Percentiles rank a stretch among this genome's conserved stretches.
Evolutionary conservation across 257 asterid species (phyloP).

Genomic region (Echium plantagineum): DNA sequence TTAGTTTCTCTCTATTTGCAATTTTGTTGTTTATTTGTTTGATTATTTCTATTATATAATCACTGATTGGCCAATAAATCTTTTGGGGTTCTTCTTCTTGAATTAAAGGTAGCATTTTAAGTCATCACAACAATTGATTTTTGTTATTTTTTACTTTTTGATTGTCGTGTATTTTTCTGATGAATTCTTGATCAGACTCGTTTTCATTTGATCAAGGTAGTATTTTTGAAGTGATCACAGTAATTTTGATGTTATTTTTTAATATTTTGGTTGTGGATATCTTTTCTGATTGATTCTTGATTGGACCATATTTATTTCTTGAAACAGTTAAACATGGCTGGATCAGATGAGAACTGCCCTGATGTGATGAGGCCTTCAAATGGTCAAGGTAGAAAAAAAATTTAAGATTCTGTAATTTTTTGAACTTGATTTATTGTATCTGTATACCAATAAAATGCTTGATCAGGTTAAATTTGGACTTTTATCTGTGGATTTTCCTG

Average conservation of each 20-base stretch:
- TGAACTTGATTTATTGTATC: neutral
- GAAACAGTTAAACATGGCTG: conserved; percentile 34
- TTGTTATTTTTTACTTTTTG: neutral
- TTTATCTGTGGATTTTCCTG: neutral
- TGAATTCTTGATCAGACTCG: too few species aligned
- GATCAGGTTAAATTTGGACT: neutral
- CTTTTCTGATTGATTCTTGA: neutral
- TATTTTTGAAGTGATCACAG: too few species aligned
- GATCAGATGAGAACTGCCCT: conserved; percentile 63
- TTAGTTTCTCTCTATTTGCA: too few species aligned
- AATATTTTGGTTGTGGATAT: neutral
- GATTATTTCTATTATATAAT: too few species aligned
- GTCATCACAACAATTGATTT: neutral
- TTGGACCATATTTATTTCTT: neutral
- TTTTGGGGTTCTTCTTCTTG: neutral
- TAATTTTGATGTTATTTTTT: neutral
- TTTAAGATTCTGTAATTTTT: neutral
- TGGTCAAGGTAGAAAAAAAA: conserved; percentile 26
- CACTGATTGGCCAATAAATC: too few species aligned
- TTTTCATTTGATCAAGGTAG: too few species aligned
- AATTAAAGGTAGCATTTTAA: neutral
- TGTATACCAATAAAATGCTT: neutral
- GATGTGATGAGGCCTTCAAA: conserved; percentile 46
- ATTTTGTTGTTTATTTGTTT: too few species aligned
- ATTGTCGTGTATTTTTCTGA: neutral